Evolutionary conservation across 148 eudicot genomes (phyloP).

Genomic region (Chenopodium berlandieri): DNA sequence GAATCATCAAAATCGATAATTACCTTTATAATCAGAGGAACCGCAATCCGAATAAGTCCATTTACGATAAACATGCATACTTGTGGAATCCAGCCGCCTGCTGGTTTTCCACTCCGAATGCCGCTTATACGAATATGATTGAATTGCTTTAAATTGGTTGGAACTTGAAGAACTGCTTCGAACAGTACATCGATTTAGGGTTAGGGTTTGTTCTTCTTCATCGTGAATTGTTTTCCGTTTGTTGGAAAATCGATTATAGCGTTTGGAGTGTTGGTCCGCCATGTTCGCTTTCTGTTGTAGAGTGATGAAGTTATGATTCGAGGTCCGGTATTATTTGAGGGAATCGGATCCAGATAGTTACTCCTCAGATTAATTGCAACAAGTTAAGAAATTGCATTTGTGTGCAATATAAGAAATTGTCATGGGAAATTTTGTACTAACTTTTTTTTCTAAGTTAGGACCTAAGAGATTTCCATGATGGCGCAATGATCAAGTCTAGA

Average conservation of each 20-base stretch:
- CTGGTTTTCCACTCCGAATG: background rate
- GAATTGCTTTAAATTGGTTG: constrained; percentile 4
- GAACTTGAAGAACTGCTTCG: constrained; percentile 4
- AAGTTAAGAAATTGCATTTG: no score
- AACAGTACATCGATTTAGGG: constrained; percentile 12
- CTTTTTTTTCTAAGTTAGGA: no score
- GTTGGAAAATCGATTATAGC: constrained; percentile 13
- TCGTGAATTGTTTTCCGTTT: constrained; percentile 27
- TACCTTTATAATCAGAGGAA: constrained; percentile 39
- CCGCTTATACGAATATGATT: constrained; percentile 19
- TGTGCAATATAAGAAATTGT: no score
- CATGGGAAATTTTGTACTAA: no score
- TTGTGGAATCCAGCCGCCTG: constrained; percentile 1
- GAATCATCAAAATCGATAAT: background rate
- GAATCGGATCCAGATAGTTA: no score
- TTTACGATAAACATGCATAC: constrained; percentile 26
- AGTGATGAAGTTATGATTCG: background rate
- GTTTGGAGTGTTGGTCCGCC: constrained; percentile 13
- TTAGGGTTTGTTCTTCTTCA: constrained; percentile 30
- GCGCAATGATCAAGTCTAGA: no score
- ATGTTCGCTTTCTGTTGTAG: background rate
- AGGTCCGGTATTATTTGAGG: no score
- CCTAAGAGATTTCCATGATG: no score
- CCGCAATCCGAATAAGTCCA: constrained; percentile 43
- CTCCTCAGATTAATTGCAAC: no score